Base-by-base conservation (phyloP, 2,329 filamentous ascomycete species). In the Alternaria triticimaculans region DNA sequence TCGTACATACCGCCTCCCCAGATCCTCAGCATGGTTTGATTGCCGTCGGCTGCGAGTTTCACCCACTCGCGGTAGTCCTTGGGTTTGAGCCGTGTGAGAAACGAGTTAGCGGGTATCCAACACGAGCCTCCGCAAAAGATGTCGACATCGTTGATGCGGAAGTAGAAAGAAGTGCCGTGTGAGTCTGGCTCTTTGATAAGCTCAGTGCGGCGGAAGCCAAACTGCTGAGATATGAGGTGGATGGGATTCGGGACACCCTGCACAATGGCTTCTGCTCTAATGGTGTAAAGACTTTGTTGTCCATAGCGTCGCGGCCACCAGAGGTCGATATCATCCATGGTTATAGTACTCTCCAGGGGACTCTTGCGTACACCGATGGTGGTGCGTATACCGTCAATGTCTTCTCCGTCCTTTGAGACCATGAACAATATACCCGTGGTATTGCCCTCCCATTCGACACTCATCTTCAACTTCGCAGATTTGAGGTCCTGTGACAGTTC, bases 1-100 rank as follows among this genome's bases (percentile, higher is more conserved):
- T 96, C 92, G 79, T 92, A 95, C 51, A 94, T 90, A 3, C 93
- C 93, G 33, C 92, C 86, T 64, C 89, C 92, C 92, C 92, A 95
- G 2, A 94, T 87, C 72, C 90, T 88, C 62, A 94, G 88, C 92
- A 95, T 95, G 73, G 89, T 85, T 75, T 95, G 92, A 72, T 94
- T 91, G 5, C 92, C 91, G 59, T 93, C 89, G 11, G 90, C 88
- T 64, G 91, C 88, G 60, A 92, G 84, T 75, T 89, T 86, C n/a
- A 94, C 83, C 92, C 92, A 95, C 67, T 91, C 88, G 63, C 86
- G 81, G 75, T 94, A 94, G 56, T 84, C 86, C 51, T 90, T 83
- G 30, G 83, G 83, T 7, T 84, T 86, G 57, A 94, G 88, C 5
- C 92, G 86, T 0, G 92, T 90, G 33, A 92, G 86, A 72, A 95